Base-by-base conservation (phyloP, 345 rosid genomes). In the Hibiscus trionum region DNA sequence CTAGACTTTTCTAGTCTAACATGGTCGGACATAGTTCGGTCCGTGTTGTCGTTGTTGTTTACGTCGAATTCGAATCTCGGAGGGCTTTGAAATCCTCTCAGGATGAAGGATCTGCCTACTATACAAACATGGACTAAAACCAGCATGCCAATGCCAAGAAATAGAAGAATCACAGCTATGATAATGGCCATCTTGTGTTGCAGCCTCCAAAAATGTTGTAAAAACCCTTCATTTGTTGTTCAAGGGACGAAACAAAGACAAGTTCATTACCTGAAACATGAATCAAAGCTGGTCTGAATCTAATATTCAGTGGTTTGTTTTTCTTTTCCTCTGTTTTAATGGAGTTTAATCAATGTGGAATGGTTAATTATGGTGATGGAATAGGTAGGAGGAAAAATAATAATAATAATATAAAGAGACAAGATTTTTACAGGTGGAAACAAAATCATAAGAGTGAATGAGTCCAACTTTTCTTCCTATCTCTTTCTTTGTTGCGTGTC, bases 101-200 rank as follows among this genome's bases (percentile, higher is more conserved):
- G 68, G 42, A 81, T 64, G 42, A 78, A 77, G 31, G 75, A 61
- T 82, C 85, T 73, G 77, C 80, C 80, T 11, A 82, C 72, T 4
- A 88, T 29, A 60, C 85, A 86, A 19, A 81, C 55, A 66, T 86
- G 90, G 9, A 85, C 24, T 14, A 83, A 46, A 52, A 86, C 74
- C 73, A 86, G 61, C 4, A 80, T 53, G 21, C 79, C 87, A 52
- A 88, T 72, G 1, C 78, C 87, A 2, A 63, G n/a, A 71, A 86
- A 82, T 44, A 86, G 42, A 26, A 86, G 61, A 11, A 83, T 66
- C 49, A 79, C 78, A 12, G 81, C 65, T 15, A 82, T 76, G 24
- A 81, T 61, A 16, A 83, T 73, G 2, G 71, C 72, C 83, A 86
- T 84, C 33, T 53, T 69, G 70, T 44, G 75, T 31, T 29, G 72